Evolutionary conservation across 1,139 yeast species (phyloP), one percentile per base, ranked within the genome.

Genomic region (Debaryomyces subglobosus): DNA sequence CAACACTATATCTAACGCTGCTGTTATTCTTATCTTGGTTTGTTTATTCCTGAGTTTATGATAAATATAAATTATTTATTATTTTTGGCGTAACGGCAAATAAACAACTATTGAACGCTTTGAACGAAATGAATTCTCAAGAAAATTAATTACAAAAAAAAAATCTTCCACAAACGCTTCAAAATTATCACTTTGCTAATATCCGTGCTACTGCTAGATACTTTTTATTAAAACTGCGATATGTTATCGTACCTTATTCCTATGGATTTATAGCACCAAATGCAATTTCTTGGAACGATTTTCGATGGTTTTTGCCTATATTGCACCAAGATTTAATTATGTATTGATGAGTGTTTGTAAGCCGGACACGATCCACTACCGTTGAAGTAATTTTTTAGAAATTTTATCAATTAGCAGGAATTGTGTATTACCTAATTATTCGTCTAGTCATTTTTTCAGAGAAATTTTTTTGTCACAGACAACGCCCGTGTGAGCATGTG

Each of bases 401-500:
- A 12, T 20, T 35, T 35, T 35, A n/a, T n/a, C 21, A 35, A 29
- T 30, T 40, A 32, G 25, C 27, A 40, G 43, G 43, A 40, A 16
- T 20, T 40, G 43, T 40, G 30, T 30, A 30, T 40, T 40, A 40
- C 36, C 43, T 40, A 40, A 40, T 30, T 40, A 40, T 18, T 18
- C 32, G 35, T 40, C 36, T 40, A 30, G 43, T 40, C 36, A 40
- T 29, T 29, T 30, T 30, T 40, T 40, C 33, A 27, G 5, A 4
- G 32, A 18, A 5, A n/a, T 32, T 27, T 40, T 21, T 40, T 30
- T 21, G 20, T 29, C 33, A 13, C 29, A 32, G 18, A 13, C 36
- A 10, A 34, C 36, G 13, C 35, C 20, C 15, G 36, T 40, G 18
- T 13, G 34, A 12, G 43, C 36, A 21, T 13, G 43, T 39, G 34